phyloP scores from a whole-genome alignment of 1,284 basidiomycete species.

The Apiotrichum siamense region DNA sequence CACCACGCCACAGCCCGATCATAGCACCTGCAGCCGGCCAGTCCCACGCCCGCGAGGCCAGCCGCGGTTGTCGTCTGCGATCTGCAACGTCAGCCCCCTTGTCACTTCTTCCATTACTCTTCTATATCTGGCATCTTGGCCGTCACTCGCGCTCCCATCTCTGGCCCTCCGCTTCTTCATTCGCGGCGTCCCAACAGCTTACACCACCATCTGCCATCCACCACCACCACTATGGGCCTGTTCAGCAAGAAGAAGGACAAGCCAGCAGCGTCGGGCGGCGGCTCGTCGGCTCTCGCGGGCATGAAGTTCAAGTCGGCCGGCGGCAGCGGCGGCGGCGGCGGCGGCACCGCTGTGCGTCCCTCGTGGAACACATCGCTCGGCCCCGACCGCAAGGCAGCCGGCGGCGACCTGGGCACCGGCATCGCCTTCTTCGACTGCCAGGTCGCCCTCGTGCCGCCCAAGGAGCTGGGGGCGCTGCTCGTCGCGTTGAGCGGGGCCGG shows the following conservation, averaged over 20 bases:
- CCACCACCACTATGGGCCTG: background rate
- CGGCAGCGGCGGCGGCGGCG: constrained; percentile 1
- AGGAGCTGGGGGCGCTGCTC: constrained; percentile 16
- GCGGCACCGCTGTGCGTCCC: constrained; percentile 6
- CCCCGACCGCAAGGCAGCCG: constrained; percentile 5
- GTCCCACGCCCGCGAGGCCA: too few species aligned
- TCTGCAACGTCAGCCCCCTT: too few species aligned
- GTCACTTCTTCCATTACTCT: background rate
- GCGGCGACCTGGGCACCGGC: constrained; percentile 1
- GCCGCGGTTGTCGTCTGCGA: too few species aligned
- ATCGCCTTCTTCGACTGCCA: constrained; percentile 16
- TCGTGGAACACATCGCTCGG: constrained; percentile 12
- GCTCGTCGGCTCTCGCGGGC: constrained; percentile 7
- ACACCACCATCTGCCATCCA: background rate
- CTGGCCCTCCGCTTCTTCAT: background rate
- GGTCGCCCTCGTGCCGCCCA: constrained; percentile 5
- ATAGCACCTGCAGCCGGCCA: too few species aligned
- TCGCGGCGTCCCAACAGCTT: too few species aligned
- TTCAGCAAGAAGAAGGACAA: constrained; percentile 1
- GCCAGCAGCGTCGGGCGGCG: background rate
- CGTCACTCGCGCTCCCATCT: too few species aligned
- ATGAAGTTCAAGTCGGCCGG: constrained; percentile 8
- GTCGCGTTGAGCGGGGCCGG: constrained; percentile 8
- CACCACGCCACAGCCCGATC: too few species aligned
- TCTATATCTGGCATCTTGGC: background rate